phyloP scores from a whole-genome alignment of 352 stramenopile species.

The Phytophthora pini region DNA sequence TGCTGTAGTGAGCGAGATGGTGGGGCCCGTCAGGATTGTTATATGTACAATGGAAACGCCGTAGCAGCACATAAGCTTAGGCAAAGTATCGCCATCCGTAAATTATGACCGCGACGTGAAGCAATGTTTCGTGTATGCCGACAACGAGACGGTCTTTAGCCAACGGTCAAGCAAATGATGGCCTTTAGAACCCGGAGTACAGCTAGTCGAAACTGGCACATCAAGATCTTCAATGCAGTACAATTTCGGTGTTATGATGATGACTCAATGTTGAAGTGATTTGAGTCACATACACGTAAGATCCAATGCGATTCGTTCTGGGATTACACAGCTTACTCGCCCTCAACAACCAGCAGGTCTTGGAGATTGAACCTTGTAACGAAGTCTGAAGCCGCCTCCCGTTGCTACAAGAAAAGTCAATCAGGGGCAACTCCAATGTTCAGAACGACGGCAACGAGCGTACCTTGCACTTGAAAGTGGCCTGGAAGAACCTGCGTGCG shows the following conservation, averaged over 20 bases:
- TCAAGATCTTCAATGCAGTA: background rate
- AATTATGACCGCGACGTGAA: no score
- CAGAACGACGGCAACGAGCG: conserved; percentile 3
- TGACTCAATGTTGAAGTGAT: conserved; percentile 4
- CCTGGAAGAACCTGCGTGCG: conserved; percentile 78
- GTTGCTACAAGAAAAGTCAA: conserved; percentile 37
- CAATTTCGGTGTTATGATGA: conserved; percentile 4
- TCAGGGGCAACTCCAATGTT: background rate
- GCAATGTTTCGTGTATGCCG: no score
- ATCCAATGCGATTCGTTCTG: background rate
- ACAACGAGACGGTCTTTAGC: no score
- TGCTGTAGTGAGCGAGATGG: no score
- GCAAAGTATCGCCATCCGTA: no score
- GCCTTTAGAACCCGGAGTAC: no score
- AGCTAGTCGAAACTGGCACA: no score
- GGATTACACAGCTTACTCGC: conserved; percentile 8
- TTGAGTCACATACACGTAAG: no score
- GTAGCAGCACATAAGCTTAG: no score
- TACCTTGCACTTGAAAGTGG: conserved; percentile 86
- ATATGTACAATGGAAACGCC: no score
- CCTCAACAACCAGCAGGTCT: conserved; percentile 55
- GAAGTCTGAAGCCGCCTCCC: conserved; percentile 60
- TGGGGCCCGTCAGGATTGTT: no score
- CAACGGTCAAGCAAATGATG: no score
- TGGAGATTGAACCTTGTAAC: conserved; percentile 79